A percentile compares a stretch with the other conserved stretches of the same genome.
Conservation (phyloP, 306 rosid genomes). For the Cyamopsis tetragonoloba region DNA sequence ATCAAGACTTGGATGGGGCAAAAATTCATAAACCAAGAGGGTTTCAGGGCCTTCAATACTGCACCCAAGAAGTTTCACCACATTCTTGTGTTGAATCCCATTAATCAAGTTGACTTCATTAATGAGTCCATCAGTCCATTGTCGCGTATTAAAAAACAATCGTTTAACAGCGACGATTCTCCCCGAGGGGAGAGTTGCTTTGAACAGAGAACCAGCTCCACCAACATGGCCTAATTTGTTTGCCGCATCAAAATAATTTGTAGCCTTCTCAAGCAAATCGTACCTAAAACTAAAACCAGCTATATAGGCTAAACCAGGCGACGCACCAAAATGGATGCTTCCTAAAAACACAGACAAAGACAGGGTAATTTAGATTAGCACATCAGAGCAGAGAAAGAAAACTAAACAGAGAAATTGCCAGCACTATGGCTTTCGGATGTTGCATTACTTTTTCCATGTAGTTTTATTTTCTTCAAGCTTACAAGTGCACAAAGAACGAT, state of each 20-base stretch:
- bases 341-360: constrained; percentile 23
- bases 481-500: constrained; percentile 24
- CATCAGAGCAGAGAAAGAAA: constrained; percentile 11
- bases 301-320: background rate
- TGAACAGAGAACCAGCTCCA: constrained; percentile 53
- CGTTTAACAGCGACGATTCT: constrained; percentile 55
- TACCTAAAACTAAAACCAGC: constrained; percentile 45
- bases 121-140: constrained; percentile 66
- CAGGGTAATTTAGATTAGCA: too few relatives aligned
- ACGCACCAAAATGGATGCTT: background rate
- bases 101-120: constrained; percentile 52
- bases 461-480: constrained; percentile 21
- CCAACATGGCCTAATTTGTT: constrained; percentile 48
- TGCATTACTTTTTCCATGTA: constrained; percentile 19
- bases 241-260: constrained; percentile 32
- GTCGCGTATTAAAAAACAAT: constrained; percentile 45
- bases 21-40: constrained; percentile 63
- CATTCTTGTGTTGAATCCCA: constrained; percentile 55
- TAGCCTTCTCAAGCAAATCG: constrained; percentile 51
- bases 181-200: constrained; percentile 57
- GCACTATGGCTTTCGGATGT: background rate
- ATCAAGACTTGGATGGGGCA: constrained; percentile 57
- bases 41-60: constrained; percentile 77
- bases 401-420: background rate
- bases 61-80: constrained; percentile 63